A percentile compares a stretch with the other conserved stretches of the same genome.
Conservation (phyloP, 345 rosid genomes). For the Reutealis trisperma region DNA sequence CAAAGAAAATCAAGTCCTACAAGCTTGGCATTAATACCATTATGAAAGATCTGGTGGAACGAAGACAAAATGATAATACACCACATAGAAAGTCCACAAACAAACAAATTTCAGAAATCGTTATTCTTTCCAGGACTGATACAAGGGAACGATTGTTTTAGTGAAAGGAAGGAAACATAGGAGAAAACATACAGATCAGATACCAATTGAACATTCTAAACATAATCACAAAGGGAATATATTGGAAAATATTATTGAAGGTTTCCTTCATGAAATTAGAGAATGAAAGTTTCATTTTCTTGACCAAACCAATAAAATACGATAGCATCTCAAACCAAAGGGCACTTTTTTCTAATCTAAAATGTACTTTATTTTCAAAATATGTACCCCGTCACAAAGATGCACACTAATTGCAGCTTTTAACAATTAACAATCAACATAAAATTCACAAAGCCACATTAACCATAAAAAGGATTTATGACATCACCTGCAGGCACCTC, state of each 20-base stretch:
- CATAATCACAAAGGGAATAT: neutral
- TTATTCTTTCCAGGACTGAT: neutral
- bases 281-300: neutral
- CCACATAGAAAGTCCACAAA: neutral
- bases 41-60: neutral
- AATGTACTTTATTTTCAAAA: neutral
- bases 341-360: neutral
- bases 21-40: neutral
- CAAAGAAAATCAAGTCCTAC: too few species aligned
- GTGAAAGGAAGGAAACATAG: neutral
- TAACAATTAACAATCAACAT: neutral
- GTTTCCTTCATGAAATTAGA: neutral
- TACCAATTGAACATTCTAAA: neutral
- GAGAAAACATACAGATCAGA: neutral
- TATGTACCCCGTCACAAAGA: neutral
- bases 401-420: neutral
- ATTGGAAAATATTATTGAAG: neutral
- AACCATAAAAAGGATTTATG: constrained; percentile 2
- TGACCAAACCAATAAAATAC: neutral
- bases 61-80: neutral
- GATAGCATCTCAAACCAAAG: neutral
- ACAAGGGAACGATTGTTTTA: neutral
- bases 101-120: neutral
- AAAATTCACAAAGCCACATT: neutral
- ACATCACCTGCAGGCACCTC: constrained; percentile 91